Base-by-base conservation (phyloP, 1,139 yeast genomes). In the Blastobotrys ciferrii region DNA sequence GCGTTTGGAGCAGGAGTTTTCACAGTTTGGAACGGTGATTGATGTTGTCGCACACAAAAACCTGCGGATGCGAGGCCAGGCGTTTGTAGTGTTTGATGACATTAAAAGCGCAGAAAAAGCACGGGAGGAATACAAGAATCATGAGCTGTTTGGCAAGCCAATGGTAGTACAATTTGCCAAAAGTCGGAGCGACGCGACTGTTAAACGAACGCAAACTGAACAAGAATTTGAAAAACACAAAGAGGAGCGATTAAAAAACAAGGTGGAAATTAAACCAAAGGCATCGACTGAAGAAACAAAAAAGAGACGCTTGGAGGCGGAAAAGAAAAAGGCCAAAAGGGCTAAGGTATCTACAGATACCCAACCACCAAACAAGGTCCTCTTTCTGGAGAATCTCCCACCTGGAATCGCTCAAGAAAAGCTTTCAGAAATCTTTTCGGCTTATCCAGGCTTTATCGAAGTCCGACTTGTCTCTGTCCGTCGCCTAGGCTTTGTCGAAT, bases 401-500 rank as follows among this genome's bases (percentile, higher is more conserved):
- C 59, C 59, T 2, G 72, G 67, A n/a, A 63, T 73, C 2, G 67
- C 75, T 1, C 64, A 70, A n/a, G 74, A 70, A 0, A 67, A 66
- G 5, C 66, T 87, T 25, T 62, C 68, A 1, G 69, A 62, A 0
- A 58, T 70, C 1, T 87, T 85, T 59, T 72, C 69, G 3, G 58
- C 67, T 12, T 79, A 67, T 55, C 65, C 71, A 2, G 95, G 95
- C 0, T 84, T 82, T 53, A 68, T 77, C 20, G 86, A 81, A 53
- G 73, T 83, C 1, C 78, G 95, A 47, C 68, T 81, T 45, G 88
- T 92, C 32, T 74, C 77, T 2, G 79, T 82, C 1, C 75, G 88
- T 43, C 76, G 78, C 39, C 77, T 92, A 47, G 95, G 94, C 5
- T 85, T 92, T 65, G 77, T 92, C 11, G 97, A 92, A 59, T 92